phyloP scores from a whole-genome alignment of 331 rosid genomes.

The Quercus phellos region DNA sequence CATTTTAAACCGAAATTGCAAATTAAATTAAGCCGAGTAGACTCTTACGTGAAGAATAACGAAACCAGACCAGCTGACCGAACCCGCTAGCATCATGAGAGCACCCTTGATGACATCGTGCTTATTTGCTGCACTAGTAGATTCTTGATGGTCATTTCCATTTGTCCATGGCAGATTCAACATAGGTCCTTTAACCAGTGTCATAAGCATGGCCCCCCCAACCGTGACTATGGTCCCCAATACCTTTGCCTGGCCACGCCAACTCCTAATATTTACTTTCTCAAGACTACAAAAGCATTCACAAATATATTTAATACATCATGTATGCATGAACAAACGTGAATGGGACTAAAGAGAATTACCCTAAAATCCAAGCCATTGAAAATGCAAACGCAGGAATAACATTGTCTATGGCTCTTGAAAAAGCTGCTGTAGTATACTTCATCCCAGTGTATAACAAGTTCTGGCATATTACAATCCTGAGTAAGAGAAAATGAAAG shows the following conservation, averaged over 20 bases:
- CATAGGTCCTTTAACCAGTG: constrained; percentile 44
- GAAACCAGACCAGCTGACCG: constrained; percentile 47
- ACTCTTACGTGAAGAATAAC: constrained; percentile 42
- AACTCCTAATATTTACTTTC: constrained; percentile 33
- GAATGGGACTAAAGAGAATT: neutral
- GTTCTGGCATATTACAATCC: constrained; percentile 56
- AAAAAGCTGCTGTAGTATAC: constrained; percentile 45
- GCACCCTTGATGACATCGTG: constrained; percentile 46
- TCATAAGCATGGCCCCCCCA: constrained; percentile 60
- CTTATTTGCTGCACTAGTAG: constrained; percentile 14
- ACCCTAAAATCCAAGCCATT: constrained; percentile 51
- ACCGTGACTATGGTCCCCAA: constrained; percentile 45
- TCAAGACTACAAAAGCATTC: constrained; percentile 36
- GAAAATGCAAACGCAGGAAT: constrained; percentile 48
- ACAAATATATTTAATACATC: neutral
- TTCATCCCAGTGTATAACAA: constrained; percentile 52
- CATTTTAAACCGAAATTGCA: no score
- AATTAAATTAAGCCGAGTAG: no score
- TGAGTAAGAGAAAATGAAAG: neutral
- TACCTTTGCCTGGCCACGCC: constrained; percentile 38
- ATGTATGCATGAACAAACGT: neutral
- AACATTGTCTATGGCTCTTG: constrained; percentile 42
- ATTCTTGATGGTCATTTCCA: constrained; percentile 3
- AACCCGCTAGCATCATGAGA: constrained; percentile 39
- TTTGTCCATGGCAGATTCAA: constrained; percentile 51